Conservation (phyloP, 192 early-diverging fungal genomes). For the Thamnidium elegans region DNA sequence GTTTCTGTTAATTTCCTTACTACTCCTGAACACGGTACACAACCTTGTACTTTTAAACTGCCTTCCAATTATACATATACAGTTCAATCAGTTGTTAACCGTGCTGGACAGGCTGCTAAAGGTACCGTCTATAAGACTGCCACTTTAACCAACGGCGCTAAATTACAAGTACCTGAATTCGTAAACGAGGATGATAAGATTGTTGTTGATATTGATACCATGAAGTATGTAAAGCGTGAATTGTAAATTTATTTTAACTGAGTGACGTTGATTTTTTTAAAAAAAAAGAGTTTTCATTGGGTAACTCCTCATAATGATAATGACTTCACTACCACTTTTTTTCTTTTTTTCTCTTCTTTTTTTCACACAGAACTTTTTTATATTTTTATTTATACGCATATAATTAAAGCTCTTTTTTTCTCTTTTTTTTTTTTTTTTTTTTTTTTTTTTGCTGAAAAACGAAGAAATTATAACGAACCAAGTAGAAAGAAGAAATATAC, state of each 20-base stretch:
- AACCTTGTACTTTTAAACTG: slow-evolving; percentile 60
- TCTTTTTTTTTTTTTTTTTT: background rate
- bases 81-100: slow-evolving; percentile 48
- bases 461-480: too few relatives aligned
- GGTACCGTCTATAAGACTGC: slow-evolving; percentile 69
- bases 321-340: background rate
- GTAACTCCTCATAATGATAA: too few relatives aligned
- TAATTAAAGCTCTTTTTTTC: background rate
- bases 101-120: slow-evolving; percentile 58
- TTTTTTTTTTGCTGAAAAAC: background rate
- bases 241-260: background rate
- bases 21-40: slow-evolving; percentile 43
- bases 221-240: slow-evolving; percentile 63
- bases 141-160: slow-evolving; percentile 59
- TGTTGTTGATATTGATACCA: slow-evolving; percentile 63
- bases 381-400: background rate
- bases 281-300: background rate
- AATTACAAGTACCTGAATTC: slow-evolving; percentile 79
- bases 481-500: too few relatives aligned
- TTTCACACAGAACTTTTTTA: background rate
- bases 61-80: slow-evolving; percentile 57
- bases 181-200: slow-evolving; percentile 74
- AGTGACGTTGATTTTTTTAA: background rate
- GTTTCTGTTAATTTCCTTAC: slow-evolving; percentile 55
- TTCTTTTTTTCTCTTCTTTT: background rate